Percentiles rank a stretch among this genome's conserved stretches.
Conservation (phyloP, 306 rosid genomes). For the Lupinus albus region DNA sequence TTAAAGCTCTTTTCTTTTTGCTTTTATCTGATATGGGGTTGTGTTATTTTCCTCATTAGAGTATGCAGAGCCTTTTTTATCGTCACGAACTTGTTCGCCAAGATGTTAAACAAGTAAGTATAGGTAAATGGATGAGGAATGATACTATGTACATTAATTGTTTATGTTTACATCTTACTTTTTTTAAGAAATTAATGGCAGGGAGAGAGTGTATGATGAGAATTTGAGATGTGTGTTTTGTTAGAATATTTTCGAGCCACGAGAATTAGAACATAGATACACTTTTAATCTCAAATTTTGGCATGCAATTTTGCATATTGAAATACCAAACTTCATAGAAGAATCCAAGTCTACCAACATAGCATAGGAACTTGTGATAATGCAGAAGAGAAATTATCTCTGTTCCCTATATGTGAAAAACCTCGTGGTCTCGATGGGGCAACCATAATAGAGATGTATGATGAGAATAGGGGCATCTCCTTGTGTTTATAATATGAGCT, state of each 20-base stretch:
- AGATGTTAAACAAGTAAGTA: constrained; percentile 72
- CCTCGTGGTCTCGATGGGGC: too few species aligned
- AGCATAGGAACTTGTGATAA: background rate
- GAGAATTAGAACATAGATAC: background rate
- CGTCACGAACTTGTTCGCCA: constrained; percentile 76
- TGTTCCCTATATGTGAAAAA: too few species aligned
- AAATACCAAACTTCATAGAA: background rate
- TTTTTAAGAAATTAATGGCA: too few species aligned
- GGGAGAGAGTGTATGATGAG: too few species aligned
- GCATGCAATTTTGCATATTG: background rate
- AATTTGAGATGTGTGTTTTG: too few species aligned
- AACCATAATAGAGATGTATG: too few species aligned
- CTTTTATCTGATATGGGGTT: constrained; percentile 43
- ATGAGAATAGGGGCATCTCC: too few species aligned
- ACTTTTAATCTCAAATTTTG: background rate
- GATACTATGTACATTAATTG: too few species aligned
- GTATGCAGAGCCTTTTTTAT: constrained; percentile 65
- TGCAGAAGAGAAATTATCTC: background rate
- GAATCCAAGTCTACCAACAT: background rate
- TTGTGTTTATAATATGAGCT: too few species aligned
- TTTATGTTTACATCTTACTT: too few species aligned
- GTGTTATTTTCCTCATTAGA: constrained; percentile 48
- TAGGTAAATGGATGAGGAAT: too few species aligned
- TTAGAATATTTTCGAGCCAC: background rate
- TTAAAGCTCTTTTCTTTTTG: constrained; percentile 29